Base-by-base conservation (phyloP, 768 basidiomycete genomes). In the Psilocybe cubensis region DNA sequence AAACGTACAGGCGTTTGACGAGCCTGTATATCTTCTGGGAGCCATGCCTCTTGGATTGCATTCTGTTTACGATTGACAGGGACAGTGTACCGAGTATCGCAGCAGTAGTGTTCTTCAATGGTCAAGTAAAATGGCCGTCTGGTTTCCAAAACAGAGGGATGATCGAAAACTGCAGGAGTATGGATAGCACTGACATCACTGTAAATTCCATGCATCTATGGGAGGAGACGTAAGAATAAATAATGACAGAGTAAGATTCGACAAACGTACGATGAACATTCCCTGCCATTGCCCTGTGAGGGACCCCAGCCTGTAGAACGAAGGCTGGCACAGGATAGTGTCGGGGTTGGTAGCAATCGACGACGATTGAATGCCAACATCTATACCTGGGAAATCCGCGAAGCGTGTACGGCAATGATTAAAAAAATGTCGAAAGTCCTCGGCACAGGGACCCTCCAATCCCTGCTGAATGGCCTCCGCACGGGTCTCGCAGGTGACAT, bases 211-310 rank as follows among this genome's bases (percentile, higher is more conserved):
- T 78, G 76, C 11, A 73, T 69, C 82, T 83, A 29, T 9, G 14
- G 23, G 1, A 38, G 24, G 41, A 21, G 14, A 12, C 29, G 20
- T 23, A 41, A 45, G 21, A n/a, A 25, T 28, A 7, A 17, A 7
- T 38, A 14, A 18, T 14, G 17, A 10, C 1, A 10, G 41, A 50
- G 21, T 21, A 45, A 38, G 20, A n/a, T 5, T 25, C 23, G 54
- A 47, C 42, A 10, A 35, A 49, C 78, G 53, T 59, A 84, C 83
- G 11, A 83, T 74, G 38, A 70, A 75, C 8, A 81, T 78, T 2
- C 82, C 83, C 52, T 76, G 74, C 82, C 81, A 85, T 33, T 66
- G 69, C 18, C 83, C 84, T 3, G 75, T 74, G 24, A 84, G 69
- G 1, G 72, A 70, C 10, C 78, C 82, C 21, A 78, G 71, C 49